Evolutionary conservation across 176 grass and related monocot genomes (phyloP).

Genomic region (Carex myosuroides): DNA sequence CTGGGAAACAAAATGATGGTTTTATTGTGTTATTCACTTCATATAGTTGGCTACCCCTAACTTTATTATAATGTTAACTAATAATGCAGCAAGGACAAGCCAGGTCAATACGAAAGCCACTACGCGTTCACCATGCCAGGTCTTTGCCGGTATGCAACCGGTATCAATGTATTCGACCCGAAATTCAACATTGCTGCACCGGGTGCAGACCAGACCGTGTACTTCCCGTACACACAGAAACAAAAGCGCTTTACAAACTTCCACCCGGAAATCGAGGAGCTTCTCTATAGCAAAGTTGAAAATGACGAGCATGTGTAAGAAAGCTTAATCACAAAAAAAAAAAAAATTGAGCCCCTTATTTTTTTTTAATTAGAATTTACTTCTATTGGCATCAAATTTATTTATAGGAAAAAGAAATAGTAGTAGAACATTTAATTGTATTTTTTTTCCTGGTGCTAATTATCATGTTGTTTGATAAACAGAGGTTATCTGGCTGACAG

Average conservation of each 20-base stretch:
- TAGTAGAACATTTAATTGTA: not conserved
- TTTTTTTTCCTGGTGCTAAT: slow-evolving; percentile 9
- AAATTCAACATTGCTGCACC: slow-evolving; percentile 97
- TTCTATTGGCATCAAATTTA: not conserved
- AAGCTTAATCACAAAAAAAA: not conserved
- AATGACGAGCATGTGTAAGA: slow-evolving; percentile 76
- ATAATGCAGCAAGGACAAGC: slow-evolving; percentile 75
- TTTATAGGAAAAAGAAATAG: not conserved
- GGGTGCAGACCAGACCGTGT: slow-evolving; percentile 83
- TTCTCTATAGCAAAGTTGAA: slow-evolving; percentile 69
- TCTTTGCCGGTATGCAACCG: slow-evolving; percentile 67
- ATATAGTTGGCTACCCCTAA: not conserved
- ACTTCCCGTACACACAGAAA: slow-evolving; percentile 93
- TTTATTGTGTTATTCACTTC: not conserved
- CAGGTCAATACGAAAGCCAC: slow-evolving; percentile 86
- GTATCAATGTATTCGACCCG: slow-evolving; percentile 87
- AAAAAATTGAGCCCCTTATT: not conserved
- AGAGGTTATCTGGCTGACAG: slow-evolving; percentile 70
- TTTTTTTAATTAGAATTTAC: not conserved
- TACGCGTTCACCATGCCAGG: slow-evolving; percentile 83
- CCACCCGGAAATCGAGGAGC: slow-evolving; percentile 71
- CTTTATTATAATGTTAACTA: not conserved
- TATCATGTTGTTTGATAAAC: slow-evolving; percentile 7
- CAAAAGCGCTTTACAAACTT: slow-evolving; percentile 63
- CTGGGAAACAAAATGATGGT: not conserved